Evolutionary conservation across 306 rosid species (phyloP), one percentile per base, ranked within the genome.

Genomic region (Dalbergia cochinchinensis): DNA sequence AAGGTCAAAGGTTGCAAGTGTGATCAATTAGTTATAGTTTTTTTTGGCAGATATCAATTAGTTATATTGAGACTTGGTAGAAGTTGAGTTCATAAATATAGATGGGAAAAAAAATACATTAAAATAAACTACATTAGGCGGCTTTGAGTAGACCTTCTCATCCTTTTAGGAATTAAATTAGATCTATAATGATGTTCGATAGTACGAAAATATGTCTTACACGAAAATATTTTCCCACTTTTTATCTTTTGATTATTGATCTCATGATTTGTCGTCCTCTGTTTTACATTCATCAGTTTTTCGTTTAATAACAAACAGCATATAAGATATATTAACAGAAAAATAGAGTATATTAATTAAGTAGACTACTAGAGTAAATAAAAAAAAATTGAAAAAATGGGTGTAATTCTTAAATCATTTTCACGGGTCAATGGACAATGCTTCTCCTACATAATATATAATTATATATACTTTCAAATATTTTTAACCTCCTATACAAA

Each of bases 1-100:
- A 6, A 35, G 6, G 41, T 35, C 41, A 35, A 1, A 35, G 57
- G 50, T 33, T 79, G 84, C 86, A 26, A 69, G 81, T 67, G 11
- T 55, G n/a, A n/a, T n/a, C n/a, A n/a, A n/a, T n/a, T n/a, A n/a
- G n/a, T n/a, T n/a, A n/a, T n/a, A n/a, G n/a, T n/a, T n/a, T n/a
- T n/a, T n/a, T n/a, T n/a, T n/a, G n/a, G n/a, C n/a, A n/a, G n/a
- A n/a, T n/a, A n/a, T n/a, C 70, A 34, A 42, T 34, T 3, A 33
- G 13, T 37, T 37, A 37, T n/a, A 41, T 60, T 58, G 7, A 35
- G 15, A 34, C 64, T 34, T 62, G 22, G 55, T 60, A 35, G 0
- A 35, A 67, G 18, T 53, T 55, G 8, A 13, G 5, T n/a, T 69
- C 57, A 58, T 8, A 18, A 48, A 47, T 70, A 31, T 20, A 71